Conservation (phyloP, 179 eudicot genomes). For the Silene noctiflora region DNA sequence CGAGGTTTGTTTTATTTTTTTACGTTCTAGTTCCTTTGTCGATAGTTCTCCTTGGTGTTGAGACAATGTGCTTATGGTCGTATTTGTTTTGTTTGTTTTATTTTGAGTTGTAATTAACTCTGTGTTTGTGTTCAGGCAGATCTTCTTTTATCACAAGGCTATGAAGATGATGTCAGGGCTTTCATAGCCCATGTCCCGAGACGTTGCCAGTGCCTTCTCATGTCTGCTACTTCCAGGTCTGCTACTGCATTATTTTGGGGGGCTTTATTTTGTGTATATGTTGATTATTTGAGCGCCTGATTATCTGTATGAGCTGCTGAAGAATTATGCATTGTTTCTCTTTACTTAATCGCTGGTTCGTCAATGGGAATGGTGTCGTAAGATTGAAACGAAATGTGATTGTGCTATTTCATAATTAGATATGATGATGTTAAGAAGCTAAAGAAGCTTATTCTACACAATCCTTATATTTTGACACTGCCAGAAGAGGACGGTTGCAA, state of each 20-base stretch:
- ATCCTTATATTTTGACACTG: conserved; percentile 78
- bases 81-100: background rate
- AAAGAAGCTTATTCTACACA: conserved; percentile 80
- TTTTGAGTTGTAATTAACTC: background rate
- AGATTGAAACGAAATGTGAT: background rate
- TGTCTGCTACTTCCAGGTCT: conserved; percentile 98
- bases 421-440: conserved; percentile 89
- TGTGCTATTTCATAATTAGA: background rate
- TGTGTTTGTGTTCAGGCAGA: conserved; percentile 68
- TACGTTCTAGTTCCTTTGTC: background rate
- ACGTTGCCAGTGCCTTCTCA: conserved; percentile 91
- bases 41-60: background rate
- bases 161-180: conserved; percentile 79
- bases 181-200: conserved; percentile 69
- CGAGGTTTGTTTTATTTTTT: conserved; percentile 47
- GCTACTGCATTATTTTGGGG: too few relatives aligned
- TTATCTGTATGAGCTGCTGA: too few relatives aligned
- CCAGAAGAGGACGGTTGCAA: conserved; percentile 74
- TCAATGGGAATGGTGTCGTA: background rate
- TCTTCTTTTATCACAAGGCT: conserved; percentile 89
- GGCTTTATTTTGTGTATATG: too few relatives aligned
- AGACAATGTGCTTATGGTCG: background rate
- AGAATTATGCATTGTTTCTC: background rate
- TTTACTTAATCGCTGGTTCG: background rate
- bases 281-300: too few relatives aligned